Evolutionary conservation across 2,329 filamentous ascomycete genomes (phyloP).

Genomic region (Xylariales sp.): DNA sequence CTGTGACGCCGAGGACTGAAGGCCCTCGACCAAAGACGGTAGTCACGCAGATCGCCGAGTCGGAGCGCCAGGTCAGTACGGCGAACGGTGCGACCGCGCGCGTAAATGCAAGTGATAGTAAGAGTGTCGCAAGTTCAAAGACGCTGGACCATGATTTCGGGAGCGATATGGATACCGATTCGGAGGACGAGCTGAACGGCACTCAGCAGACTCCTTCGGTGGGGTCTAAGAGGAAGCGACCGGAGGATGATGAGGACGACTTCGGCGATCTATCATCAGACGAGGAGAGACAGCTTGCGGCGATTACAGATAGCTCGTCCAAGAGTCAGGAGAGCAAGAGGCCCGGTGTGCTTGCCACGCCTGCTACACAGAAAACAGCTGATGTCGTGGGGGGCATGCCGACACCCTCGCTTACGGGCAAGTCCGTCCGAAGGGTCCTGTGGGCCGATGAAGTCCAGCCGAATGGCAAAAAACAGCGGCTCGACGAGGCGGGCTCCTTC

Average conservation of each 20-base stretch:
- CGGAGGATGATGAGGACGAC: slow-evolving; percentile 14
- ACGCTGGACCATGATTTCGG: slow-evolving; percentile 13
- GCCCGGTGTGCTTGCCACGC: slow-evolving; percentile 15
- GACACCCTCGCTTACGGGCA: slow-evolving; percentile 22
- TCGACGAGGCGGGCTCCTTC: slow-evolving; percentile 9
- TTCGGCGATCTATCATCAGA: slow-evolving; percentile 23
- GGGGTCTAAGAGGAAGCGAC: slow-evolving; percentile 22
- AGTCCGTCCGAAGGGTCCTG: slow-evolving; percentile 21
- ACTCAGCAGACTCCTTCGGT: slow-evolving; percentile 2
- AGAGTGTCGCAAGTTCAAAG: background rate
- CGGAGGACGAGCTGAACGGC: slow-evolving; percentile 10
- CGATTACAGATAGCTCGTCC: slow-evolving; percentile 16
- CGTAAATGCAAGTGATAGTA: background rate
- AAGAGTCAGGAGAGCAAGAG: slow-evolving; percentile 6
- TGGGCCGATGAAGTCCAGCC: slow-evolving; percentile 16
- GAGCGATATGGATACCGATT: slow-evolving; percentile 5
- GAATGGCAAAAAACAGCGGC: slow-evolving; percentile 12
- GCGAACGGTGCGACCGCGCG: slow-evolving; percentile 8
- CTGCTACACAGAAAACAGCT: slow-evolving; percentile 8
- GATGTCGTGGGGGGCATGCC: slow-evolving; percentile 17
- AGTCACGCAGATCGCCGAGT: slow-evolving; percentile 14
- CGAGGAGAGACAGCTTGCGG: slow-evolving; percentile 21
- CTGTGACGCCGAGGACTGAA: slow-evolving; percentile 20
- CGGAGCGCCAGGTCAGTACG: slow-evolving; percentile 9
- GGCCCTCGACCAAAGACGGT: slow-evolving; percentile 11